Percentiles rank a stretch among this genome's conserved stretches.
phyloP scores from a whole-genome alignment of 768 basidiomycete species.

The Leccinum fibrillosum region DNA sequence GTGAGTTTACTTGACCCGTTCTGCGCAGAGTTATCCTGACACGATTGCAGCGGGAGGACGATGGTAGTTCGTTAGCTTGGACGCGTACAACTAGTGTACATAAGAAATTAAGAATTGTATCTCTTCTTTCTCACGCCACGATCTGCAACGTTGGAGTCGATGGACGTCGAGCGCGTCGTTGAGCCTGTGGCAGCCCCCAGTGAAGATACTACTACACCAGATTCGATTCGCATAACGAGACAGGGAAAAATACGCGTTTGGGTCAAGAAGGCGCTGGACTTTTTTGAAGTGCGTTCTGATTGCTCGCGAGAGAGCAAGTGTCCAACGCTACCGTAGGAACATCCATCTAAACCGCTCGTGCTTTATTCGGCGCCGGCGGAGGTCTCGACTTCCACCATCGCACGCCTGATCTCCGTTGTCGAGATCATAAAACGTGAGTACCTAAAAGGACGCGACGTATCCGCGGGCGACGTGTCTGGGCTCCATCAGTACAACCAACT shows the following conservation, averaged over 20 bases:
- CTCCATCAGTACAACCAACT: constrained; percentile 79
- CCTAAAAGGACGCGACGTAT: constrained; percentile 47
- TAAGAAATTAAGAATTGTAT: not conserved
- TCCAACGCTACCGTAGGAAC: constrained; percentile 35
- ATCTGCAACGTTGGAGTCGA: not conserved
- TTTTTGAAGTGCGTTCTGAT: constrained; percentile 45
- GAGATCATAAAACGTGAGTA: constrained; percentile 88
- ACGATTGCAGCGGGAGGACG: constrained; percentile 48
- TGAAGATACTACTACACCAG: constrained; percentile 11
- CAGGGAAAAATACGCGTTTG: constrained; percentile 53
- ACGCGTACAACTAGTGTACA: not conserved
- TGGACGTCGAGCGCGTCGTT: constrained; percentile 13
- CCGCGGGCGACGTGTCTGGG: constrained; percentile 44
- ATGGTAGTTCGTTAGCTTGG: constrained; percentile 47
- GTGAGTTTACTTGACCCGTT: constrained; percentile 39
- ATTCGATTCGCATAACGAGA: constrained; percentile 51
- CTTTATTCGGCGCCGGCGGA: constrained; percentile 57
- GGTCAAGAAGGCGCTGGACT: constrained; percentile 51
- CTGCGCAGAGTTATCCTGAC: constrained; percentile 4
- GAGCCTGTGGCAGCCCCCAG: constrained; percentile 4
- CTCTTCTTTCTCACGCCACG: constrained; percentile 21
- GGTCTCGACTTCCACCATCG: constrained; percentile 39
- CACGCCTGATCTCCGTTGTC: constrained; percentile 70
- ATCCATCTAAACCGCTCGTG: constrained; percentile 46
- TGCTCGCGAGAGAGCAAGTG: not conserved